Base-by-base conservation (phyloP, 2,329 filamentous ascomycete genomes). In the Davidsoniella eucalypti region DNA sequence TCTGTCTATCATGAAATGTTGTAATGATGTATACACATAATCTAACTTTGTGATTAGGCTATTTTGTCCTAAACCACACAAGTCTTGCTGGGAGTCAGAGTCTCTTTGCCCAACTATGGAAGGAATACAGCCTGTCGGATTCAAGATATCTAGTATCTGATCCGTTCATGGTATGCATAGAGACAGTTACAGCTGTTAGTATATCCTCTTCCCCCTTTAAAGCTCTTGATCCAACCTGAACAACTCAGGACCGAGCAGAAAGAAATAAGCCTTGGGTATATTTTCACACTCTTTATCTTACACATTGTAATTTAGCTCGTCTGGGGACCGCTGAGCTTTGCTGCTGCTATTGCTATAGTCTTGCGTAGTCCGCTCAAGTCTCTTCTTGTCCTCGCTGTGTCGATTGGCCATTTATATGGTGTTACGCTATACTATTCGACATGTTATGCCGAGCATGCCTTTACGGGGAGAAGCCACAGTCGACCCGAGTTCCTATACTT, bases 91-190 rank as follows among this genome's bases (percentile, higher is more conserved):
- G 73, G 9, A 76, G 76, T 53, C 81, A 87, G 61, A 78, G 80
- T 50, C 66, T 92, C 6, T 82, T 88, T 51, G 85, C 82, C 2
- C 86, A 94, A 67, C 69, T 94, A 42, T 94, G 87, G 87, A 94
- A 94, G 61, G 87, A 94, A 64, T 94, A 94, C 62, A 74, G 84
- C 2, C 72, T 88, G 33, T 88, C 84, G 2, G 87, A 94, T 66
- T 93, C 87, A 50, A 75, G 87, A 41, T 94, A 94, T 60, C 68
- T 94, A 57, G 87, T 82, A 2, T 78, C 80, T 16, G 84, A 92
- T 60, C 73, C 81, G 1, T 87, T 94, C 58, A 87, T 92, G 57
- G 69, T 94, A n/a, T 88, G 84, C 62, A 81, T 94, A 63, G 87
- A 94, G 69, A 78, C 74, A 16, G 77, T 94, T 55, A 94, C 87